A percentile compares a stretch with the other conserved stretches of the same genome.
phyloP scores from a whole-genome alignment of 352 stramenopile species.

The Vaucheria bursata region DNA sequence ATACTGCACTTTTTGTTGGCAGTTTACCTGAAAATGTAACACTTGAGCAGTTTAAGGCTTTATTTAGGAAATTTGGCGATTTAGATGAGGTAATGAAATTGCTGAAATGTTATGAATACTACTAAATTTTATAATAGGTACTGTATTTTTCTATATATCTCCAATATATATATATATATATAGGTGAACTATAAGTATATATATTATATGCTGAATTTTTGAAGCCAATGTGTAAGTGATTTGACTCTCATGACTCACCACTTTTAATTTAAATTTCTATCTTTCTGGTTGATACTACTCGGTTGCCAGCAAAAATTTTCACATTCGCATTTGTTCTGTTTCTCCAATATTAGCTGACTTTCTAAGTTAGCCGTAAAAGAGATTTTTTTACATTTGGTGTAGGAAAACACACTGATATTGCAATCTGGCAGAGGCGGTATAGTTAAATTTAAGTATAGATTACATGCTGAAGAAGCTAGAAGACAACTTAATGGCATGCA shows the following conservation, averaged over 20 bases:
- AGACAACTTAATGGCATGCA: constrained; percentile 30
- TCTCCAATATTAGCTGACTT: no score
- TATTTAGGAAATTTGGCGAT: constrained; percentile 25
- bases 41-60: constrained; percentile 14
- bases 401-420: background rate
- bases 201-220: no score
- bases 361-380: no score
- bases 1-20: constrained; percentile 43
- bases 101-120: background rate
- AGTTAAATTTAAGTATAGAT: constrained; percentile 35
- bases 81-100: constrained; percentile 29
- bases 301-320: no score
- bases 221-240: no score
- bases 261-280: no score
- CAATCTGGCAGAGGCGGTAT: constrained; percentile 2
- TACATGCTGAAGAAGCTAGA: constrained; percentile 31
- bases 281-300: no score
- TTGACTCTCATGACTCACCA: no score
- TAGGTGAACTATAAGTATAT: no score
- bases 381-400: no score
- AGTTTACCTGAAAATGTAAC: constrained; percentile 16
- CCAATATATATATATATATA: constrained; percentile 1
- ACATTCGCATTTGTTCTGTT: no score
- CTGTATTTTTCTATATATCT: background rate
- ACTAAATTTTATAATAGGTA: background rate